Evolutionary conservation across 1,284 basidiomycete genomes (phyloP).

Genomic region (Cystobasidiaceae sp.): DNA sequence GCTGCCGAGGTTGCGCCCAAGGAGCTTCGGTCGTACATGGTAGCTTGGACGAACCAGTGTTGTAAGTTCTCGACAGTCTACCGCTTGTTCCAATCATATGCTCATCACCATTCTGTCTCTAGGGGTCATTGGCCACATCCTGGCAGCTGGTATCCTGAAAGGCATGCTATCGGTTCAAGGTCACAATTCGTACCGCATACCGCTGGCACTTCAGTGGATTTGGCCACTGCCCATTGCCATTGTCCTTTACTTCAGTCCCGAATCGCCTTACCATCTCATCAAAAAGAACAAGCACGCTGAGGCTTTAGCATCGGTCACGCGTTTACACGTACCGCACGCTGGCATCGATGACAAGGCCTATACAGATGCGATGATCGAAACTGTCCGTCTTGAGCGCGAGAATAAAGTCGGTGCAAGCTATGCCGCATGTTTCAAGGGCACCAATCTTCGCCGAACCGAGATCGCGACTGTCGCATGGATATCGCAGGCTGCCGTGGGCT

Average conservation of each 20-base stretch:
- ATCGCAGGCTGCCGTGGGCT: slow-evolving; percentile 31
- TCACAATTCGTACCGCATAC: slow-evolving; percentile 47
- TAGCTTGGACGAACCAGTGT: slow-evolving; percentile 52
- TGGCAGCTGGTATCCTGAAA: slow-evolving; percentile 50
- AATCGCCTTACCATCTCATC: slow-evolving; percentile 52
- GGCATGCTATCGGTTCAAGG: slow-evolving; percentile 6
- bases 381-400: slow-evolving; percentile 48
- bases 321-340: slow-evolving; percentile 46
- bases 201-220: slow-evolving; percentile 49
- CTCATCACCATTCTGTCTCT: too few relatives aligned
- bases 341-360: slow-evolving; percentile 48
- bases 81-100: too few relatives aligned
- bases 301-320: slow-evolving; percentile 47
- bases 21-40: slow-evolving; percentile 50
- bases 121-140: slow-evolving; percentile 47
- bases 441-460: slow-evolving; percentile 42
- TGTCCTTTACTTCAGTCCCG: slow-evolving; percentile 45
- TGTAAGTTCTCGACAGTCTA: too few relatives aligned
- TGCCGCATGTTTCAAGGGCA: slow-evolving; percentile 51
- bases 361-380: slow-evolving; percentile 50
- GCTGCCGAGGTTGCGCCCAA: slow-evolving; percentile 52
- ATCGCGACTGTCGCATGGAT: not conserved
- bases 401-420: slow-evolving; percentile 45
- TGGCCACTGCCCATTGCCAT: slow-evolving; percentile 42
- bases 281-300: slow-evolving; percentile 50